These are phyloP conservation scores for Gaeumannomyces tritici DNA, from an alignment of 2,329 filamentous ascomycete genomes.

Conservation along the genomic window DNA sequence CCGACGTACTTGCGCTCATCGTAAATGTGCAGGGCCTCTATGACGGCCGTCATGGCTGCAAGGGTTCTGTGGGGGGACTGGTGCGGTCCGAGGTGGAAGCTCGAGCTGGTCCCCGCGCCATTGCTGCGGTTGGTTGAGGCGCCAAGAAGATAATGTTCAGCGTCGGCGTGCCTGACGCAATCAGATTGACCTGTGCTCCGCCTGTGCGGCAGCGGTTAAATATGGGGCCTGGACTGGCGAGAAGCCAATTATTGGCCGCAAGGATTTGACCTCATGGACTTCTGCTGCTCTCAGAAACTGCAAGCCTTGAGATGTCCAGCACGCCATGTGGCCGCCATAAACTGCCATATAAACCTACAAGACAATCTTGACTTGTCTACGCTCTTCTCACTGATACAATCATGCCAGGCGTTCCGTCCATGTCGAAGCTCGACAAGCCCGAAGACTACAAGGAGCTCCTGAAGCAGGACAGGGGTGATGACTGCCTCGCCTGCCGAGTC, in stretches of 20 bases:
- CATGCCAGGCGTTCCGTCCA: background rate
- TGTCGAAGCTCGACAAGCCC: conserved; percentile 44
- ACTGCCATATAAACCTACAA: background rate
- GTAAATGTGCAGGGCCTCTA: conserved; percentile 94
- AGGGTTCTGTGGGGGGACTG: background rate
- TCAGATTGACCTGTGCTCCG: background rate
- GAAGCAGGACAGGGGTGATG: conserved; percentile 45
- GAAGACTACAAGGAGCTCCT: conserved; percentile 51
- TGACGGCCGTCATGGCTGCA: conserved; percentile 63
- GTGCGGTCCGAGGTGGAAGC: background rate
- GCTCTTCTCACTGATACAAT: background rate
- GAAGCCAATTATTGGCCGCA: background rate
- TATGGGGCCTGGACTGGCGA: background rate
- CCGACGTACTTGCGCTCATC: conserved; percentile 81
- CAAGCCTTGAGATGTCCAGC: too few relatives aligned
- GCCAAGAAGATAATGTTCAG: background rate
- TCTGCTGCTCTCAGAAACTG: too few relatives aligned
- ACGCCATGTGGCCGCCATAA: background rate
- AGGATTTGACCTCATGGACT: too few relatives aligned
- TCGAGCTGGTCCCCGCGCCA: background rate
- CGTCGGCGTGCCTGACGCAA: background rate
- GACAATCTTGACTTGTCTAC: background rate
- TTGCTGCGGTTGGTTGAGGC: background rate
- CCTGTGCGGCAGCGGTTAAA: background rate
- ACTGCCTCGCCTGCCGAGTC: conserved; percentile 63